Percentiles rank a stretch among this genome's conserved stretches.
Evolutionary conservation across 148 eudicot genomes (phyloP).

Genomic region (Salicornia ramosissima): DNA sequence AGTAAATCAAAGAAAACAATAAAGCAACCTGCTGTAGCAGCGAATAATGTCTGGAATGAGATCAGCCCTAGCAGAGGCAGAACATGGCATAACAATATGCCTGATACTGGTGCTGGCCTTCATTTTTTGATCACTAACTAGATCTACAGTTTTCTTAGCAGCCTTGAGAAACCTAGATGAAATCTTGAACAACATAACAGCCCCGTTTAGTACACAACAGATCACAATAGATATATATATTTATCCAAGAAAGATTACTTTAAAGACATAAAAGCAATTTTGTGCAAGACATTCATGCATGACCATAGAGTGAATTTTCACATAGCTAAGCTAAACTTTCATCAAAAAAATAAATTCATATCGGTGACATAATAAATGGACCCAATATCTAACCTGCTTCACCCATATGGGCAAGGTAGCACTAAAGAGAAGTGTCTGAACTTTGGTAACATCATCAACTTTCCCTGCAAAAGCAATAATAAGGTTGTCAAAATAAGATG

Average conservation of each 20-base stretch:
- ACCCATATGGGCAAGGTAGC: conserved; percentile 94
- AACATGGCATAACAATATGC: conserved; percentile 86
- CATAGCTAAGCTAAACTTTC: background rate
- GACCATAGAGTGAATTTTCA: background rate
- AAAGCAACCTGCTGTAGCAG: conserved; percentile 72
- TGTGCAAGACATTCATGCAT: background rate
- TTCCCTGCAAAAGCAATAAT: conserved; percentile 46
- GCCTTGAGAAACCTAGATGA: conserved; percentile 66
- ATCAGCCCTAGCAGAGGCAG: conserved; percentile 65
- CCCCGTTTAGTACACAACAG: conserved; percentile 7
- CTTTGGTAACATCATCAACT: conserved; percentile 79
- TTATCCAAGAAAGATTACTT: background rate
- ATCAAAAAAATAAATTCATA: background rate
- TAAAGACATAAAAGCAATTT: background rate
- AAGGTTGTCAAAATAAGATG: background rate
- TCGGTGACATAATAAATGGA: background rate
- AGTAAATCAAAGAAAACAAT: background rate
- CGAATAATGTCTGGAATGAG: conserved; percentile 92
- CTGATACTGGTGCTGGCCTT: conserved; percentile 88
- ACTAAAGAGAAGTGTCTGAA: conserved; percentile 92
- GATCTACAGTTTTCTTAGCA: conserved; percentile 79
- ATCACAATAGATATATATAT: background rate
- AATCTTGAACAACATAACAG: conserved; percentile 40
- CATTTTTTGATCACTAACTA: conserved; percentile 93
- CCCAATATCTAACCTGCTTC: conserved; percentile 57